Conservation (phyloP, 1,284 basidiomycete species). For the Salmacisia buchloeana region DNA sequence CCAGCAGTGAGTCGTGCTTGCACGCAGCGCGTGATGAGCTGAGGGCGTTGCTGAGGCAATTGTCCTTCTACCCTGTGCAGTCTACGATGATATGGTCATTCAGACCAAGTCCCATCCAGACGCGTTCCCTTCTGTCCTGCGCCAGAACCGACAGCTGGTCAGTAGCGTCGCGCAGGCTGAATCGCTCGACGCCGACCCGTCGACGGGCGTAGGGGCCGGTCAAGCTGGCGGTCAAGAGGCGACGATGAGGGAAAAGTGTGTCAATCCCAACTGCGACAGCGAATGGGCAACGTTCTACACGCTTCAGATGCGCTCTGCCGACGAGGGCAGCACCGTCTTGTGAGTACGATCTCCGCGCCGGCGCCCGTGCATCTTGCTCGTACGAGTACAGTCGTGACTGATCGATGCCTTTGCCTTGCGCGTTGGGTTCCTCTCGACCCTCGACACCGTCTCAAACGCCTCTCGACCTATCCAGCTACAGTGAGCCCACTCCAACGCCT, state of each 20-base stretch:
- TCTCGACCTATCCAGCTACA: neutral
- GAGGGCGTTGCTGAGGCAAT: too few relatives aligned
- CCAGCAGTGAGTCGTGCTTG: conserved; percentile 29
- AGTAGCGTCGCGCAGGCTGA: neutral
- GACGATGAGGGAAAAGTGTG: conserved; percentile 3
- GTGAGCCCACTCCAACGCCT: neutral
- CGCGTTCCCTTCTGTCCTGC: conserved; percentile 2
- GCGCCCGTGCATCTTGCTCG: neutral
- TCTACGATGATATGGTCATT: conserved; percentile 6
- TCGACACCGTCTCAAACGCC: too few relatives aligned
- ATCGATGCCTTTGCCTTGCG: neutral
- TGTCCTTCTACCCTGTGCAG: too few relatives aligned
- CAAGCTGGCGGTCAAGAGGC: neutral
- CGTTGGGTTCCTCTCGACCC: neutral
- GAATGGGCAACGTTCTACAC: conserved; percentile 5
- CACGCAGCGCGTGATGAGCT: too few relatives aligned
- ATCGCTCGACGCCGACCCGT: neutral
- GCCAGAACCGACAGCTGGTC: conserved; percentile 6
- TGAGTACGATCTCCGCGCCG: neutral
- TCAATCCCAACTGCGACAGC: neutral
- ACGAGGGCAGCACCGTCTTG: conserved; percentile 5
- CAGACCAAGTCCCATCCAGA: conserved; percentile 3
- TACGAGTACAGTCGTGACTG: too few relatives aligned
- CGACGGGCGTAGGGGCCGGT: too few relatives aligned
- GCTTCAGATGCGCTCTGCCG: neutral